phyloP scores from a whole-genome alignment of 345 rosid species.

The Eucalyptus decipiens region DNA sequence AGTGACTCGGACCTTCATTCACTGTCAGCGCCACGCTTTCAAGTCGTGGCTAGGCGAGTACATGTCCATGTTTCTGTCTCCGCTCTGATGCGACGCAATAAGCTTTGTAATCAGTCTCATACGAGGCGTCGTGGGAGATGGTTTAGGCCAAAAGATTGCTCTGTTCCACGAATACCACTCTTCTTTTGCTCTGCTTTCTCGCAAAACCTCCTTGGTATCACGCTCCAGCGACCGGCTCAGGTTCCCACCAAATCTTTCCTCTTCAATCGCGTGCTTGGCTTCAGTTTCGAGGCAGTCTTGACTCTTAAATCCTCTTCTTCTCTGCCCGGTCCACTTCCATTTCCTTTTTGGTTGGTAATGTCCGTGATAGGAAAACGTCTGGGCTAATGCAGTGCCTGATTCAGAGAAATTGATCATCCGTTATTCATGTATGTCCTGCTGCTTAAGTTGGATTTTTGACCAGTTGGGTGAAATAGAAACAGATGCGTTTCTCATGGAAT shows the following conservation, averaged over 20 bases:
- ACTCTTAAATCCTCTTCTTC: not conserved
- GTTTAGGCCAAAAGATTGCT: not conserved
- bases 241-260: not conserved
- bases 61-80: not conserved
- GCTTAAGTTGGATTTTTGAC: not conserved
- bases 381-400: not conserved
- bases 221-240: not conserved
- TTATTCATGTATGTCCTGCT: not conserved
- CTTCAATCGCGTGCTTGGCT: not conserved
- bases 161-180: not conserved
- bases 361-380: not conserved
- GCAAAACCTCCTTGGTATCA: not conserved
- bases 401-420: not conserved
- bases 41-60: not conserved
- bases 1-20: not conserved
- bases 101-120: not conserved
- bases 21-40: not conserved
- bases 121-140: not conserved
- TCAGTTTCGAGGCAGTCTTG: not conserved
- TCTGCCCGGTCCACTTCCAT: not conserved
- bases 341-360: not conserved
- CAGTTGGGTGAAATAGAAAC: not conserved
- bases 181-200: not conserved
- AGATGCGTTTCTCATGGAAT: not conserved
- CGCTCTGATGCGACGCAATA: not conserved